Evolutionary conservation across 2,329 filamentous ascomycete species (phyloP), one percentile per base, ranked within the genome.

Genomic region (Penicillium sp.): DNA sequence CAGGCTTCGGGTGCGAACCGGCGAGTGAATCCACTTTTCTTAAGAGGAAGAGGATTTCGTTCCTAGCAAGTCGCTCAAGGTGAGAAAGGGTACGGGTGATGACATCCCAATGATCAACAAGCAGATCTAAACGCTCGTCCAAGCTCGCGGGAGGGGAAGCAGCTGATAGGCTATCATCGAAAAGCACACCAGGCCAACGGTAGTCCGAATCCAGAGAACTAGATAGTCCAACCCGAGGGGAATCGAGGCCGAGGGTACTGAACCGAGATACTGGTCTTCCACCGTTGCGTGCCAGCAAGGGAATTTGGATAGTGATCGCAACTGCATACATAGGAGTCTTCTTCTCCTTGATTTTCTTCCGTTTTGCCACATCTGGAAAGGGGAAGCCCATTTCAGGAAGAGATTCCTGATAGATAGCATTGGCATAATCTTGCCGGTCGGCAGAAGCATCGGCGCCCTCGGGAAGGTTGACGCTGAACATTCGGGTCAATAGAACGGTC

Each of bases 291-390:
- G 69, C 54, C 55, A 72, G 29, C 17, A 75, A 55, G 6, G 81
- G 81, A 9, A 84, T 74, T 51, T 83, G 79, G 13, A 84, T 69
- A 2, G 82, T 79, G 24, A 84, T 77, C 9, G 80, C 80, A 41
- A 84, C 79, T 13, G 80, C 82, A 65, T 82, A 85, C 75, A 83
- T 83, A 4, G 82, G 82, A 1, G 78, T 82, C 61, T 79, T 80
- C 64, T 77, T 76, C 54, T 79, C 77, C 53, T 78, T 77, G 18
- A 78, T 70, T 57, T 78, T 78, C 43, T 72, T 74, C 30, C 71
- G 70, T 55, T 76, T 77, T 7, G 60, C 58, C 18, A 68, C 54
- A 33, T 74, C 71, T 8, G 70, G 68, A 34, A 74, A 74, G 0
- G 73, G 70, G 46, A 69, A 73, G 3, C 67, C 71, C 17, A 63